These are phyloP conservation scores for Oryza punctata DNA, from an alignment of 176 grass and related monocot genomes.

Conservation along the genomic window DNA sequence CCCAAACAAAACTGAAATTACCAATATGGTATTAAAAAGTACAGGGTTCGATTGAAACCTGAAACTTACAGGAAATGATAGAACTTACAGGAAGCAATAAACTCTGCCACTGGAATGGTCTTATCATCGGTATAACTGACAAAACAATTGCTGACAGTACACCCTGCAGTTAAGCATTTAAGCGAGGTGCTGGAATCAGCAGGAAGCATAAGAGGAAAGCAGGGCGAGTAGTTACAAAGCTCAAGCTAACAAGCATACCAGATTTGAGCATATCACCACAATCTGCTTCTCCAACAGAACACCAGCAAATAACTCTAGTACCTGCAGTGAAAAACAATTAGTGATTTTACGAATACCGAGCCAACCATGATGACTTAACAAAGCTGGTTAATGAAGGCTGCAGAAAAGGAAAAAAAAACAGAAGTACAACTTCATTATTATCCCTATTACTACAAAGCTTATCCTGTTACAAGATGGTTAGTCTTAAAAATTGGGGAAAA, in stretches of 20 bases:
- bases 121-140: slow-evolving; percentile 90
- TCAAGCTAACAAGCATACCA: slow-evolving; percentile 60
- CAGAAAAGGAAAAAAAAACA: neutral
- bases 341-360: slow-evolving; percentile 30
- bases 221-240: slow-evolving; percentile 18
- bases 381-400: neutral
- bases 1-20: slow-evolving; percentile 6
- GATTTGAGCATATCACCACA: slow-evolving; percentile 88
- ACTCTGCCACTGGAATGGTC: slow-evolving; percentile 98
- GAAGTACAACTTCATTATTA: neutral
- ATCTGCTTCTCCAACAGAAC: slow-evolving; percentile 93
- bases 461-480: neutral
- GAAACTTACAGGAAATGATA: slow-evolving; percentile 9
- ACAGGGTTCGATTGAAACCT: slow-evolving; percentile 26
- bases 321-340: slow-evolving; percentile 53
- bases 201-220: slow-evolving; percentile 26
- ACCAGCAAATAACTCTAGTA: slow-evolving; percentile 79
- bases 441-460: neutral
- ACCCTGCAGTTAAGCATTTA: slow-evolving; percentile 68
- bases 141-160: slow-evolving; percentile 88
- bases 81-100: slow-evolving; percentile 96
- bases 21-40: slow-evolving; percentile 21
- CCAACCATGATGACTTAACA: slow-evolving; percentile 32
- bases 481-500: slow-evolving; percentile 6
- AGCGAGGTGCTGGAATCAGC: slow-evolving; percentile 48